Conservation (phyloP, 768 basidiomycete genomes). For the Boletus reticuloceps region DNA sequence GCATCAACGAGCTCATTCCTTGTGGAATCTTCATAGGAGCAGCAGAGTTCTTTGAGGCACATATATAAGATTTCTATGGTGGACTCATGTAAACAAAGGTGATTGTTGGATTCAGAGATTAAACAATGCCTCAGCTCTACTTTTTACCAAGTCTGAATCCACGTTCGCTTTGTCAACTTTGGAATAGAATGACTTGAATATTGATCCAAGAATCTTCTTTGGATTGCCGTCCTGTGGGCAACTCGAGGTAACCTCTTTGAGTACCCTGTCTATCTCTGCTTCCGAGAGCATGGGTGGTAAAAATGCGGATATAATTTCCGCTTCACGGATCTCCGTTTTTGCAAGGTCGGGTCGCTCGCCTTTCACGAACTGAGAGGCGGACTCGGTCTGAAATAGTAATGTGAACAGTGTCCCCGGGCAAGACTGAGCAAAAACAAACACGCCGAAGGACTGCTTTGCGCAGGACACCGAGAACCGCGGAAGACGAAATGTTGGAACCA, state of each 20-base stretch:
- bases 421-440: slow-evolving; percentile 39
- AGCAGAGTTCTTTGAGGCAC: not conserved
- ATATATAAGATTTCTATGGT: not conserved
- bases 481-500: slow-evolving; percentile 41
- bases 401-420: slow-evolving; percentile 5
- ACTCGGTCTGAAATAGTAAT: slow-evolving; percentile 46
- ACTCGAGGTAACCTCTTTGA: slow-evolving; percentile 40
- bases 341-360: slow-evolving; percentile 67
- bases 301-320: slow-evolving; percentile 49
- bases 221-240: slow-evolving; percentile 17
- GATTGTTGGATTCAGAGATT: slow-evolving; percentile 3
- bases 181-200: slow-evolving; percentile 65
- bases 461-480: slow-evolving; percentile 50
- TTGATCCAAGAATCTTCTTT: slow-evolving; percentile 37
- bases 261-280: slow-evolving; percentile 50
- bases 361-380: slow-evolving; percentile 51
- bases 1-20: not conserved
- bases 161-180: slow-evolving; percentile 59
- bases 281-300: slow-evolving; percentile 61
- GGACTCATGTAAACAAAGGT: not conserved
- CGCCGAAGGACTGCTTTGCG: slow-evolving; percentile 58
- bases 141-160: slow-evolving; percentile 54
- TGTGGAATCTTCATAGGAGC: slow-evolving; percentile 1
- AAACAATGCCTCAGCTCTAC: slow-evolving; percentile 44
- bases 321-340: slow-evolving; percentile 58